A percentile compares a stretch with the other conserved stretches of the same genome.
These are phyloP conservation scores for Beauveria sp. DNA, from an alignment of 2,329 filamentous ascomycete species.

Conservation along the genomic window DNA sequence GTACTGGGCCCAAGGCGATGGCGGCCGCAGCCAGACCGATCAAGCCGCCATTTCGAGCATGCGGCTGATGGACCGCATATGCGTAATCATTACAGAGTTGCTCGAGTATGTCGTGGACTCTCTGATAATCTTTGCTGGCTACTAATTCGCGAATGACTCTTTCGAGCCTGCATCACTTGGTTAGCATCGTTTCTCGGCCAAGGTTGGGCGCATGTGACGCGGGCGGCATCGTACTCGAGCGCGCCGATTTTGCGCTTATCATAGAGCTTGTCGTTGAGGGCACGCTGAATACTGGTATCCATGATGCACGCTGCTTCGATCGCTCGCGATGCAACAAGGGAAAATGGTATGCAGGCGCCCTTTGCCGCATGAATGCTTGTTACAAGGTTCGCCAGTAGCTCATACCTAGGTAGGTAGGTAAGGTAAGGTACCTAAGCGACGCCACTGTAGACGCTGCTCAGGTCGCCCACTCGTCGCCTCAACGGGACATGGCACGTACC, in stretches of 20 bases:
- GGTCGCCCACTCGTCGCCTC: neutral
- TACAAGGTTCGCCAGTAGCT: neutral
- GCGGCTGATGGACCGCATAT: slow-evolving; percentile 92
- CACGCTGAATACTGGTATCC: slow-evolving; percentile 83
- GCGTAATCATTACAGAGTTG: slow-evolving; percentile 97
- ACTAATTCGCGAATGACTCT: slow-evolving; percentile 81
- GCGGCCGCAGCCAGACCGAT: slow-evolving; percentile 93
- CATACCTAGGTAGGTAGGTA: neutral
- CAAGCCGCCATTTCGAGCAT: slow-evolving; percentile 90
- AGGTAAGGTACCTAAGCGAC: neutral
- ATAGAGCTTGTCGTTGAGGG: slow-evolving; percentile 96
- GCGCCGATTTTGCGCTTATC: slow-evolving; percentile 96
- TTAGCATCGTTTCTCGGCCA: slow-evolving; percentile 12
- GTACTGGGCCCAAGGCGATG: slow-evolving; percentile 85
- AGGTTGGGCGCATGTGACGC: neutral
- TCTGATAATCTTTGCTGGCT: slow-evolving; percentile 65
- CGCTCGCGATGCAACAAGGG: neutral
- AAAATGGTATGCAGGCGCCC: neutral
- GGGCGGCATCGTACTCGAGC: slow-evolving; percentile 64
- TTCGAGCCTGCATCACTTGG: slow-evolving; percentile 59
- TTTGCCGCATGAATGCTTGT: neutral
- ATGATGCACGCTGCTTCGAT: slow-evolving; percentile 40
- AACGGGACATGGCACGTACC: neutral
- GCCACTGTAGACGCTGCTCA: neutral
- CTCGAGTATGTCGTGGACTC: slow-evolving; percentile 80